Conservation (phyloP, 805 yeast species). For the Yarrowia alimentaria region DNA sequence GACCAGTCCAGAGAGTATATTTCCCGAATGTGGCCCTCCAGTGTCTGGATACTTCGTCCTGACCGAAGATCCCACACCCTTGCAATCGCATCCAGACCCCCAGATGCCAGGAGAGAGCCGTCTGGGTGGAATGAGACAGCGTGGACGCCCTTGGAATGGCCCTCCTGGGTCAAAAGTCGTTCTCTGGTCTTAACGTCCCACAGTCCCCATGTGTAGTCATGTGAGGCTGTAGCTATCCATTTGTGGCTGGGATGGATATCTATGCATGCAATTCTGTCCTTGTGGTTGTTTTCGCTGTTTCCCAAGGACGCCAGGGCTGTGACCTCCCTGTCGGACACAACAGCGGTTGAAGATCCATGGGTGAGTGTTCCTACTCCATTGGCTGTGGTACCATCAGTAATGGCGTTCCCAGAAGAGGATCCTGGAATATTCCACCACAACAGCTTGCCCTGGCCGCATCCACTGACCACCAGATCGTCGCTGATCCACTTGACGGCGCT, state of each 20-base stretch:
- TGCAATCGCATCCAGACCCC: conserved; percentile 72
- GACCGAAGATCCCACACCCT: conserved; percentile 84
- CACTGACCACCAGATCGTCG: conserved; percentile 40
- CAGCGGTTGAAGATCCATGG: no score
- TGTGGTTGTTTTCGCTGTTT: no score
- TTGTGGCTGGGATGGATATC: conserved; percentile 64
- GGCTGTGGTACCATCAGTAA: no score
- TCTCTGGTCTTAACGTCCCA: conserved; percentile 64
- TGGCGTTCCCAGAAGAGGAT: no score
- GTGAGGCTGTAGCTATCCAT: conserved; percentile 67
- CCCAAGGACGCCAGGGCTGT: no score
- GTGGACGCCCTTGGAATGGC: conserved; percentile 74
- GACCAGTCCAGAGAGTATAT: conserved; percentile 74
- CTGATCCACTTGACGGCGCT: conserved; percentile 67
- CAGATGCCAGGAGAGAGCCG: conserved; percentile 73
- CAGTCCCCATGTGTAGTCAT: conserved; percentile 81
- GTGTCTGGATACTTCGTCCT: conserved; percentile 59
- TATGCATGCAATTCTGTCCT: conserved; percentile 56
- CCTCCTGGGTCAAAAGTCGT: conserved; percentile 72
- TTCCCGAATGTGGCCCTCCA: conserved; percentile 70
- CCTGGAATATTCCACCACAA: no score
- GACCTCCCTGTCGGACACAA: no score
- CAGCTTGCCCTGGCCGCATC: conserved; percentile 50
- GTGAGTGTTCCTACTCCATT: no score
- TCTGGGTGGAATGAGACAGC: conserved; percentile 56